A percentile compares a stretch with the other conserved stretches of the same genome.
Evolutionary conservation across 2,329 filamentous ascomycete species (phyloP).

Genomic region (Magnaporthiopsis rhizophila): DNA sequence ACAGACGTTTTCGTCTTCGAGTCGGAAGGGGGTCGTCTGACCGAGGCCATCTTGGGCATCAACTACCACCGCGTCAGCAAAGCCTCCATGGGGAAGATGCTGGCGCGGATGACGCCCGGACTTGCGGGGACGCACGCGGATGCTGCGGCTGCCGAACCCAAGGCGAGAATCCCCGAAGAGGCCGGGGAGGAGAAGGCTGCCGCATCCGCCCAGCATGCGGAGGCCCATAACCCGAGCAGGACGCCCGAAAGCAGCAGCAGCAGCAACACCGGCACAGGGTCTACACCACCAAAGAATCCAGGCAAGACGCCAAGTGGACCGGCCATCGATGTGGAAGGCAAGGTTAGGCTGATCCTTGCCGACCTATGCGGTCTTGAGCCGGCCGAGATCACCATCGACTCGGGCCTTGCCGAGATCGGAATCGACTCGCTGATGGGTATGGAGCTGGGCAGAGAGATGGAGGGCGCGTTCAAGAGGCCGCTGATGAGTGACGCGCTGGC

Average conservation of each 20-base stretch:
- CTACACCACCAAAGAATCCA: no score
- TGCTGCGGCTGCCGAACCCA: no score
- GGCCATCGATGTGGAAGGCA: not conserved
- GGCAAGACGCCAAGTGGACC: no score
- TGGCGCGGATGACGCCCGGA: slow-evolving; percentile 16
- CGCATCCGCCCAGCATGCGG: no score
- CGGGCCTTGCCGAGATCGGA: slow-evolving; percentile 32
- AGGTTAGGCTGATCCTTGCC: slow-evolving; percentile 14
- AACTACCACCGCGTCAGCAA: slow-evolving; percentile 21
- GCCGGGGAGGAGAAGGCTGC: no score
- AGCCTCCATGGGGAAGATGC: slow-evolving; percentile 20
- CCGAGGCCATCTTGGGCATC: slow-evolving; percentile 26
- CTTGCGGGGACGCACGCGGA: no score
- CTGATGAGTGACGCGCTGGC: no score
- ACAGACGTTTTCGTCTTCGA: slow-evolving; percentile 29
- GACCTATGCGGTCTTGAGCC: slow-evolving; percentile 27
- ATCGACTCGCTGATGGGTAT: slow-evolving; percentile 43
- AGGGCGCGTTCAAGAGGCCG: slow-evolving; percentile 23
- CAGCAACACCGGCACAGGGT: no score
- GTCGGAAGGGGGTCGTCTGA: slow-evolving; percentile 17
- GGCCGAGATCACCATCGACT: slow-evolving; percentile 26
- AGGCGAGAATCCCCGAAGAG: no score
- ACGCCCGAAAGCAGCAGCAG: no score
- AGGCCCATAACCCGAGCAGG: no score
- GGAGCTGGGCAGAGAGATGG: slow-evolving; percentile 36